These are phyloP conservation scores for Clarireedia monteithiana DNA, from an alignment of 2,329 filamentous ascomycete genomes.

Conservation along the genomic window DNA sequence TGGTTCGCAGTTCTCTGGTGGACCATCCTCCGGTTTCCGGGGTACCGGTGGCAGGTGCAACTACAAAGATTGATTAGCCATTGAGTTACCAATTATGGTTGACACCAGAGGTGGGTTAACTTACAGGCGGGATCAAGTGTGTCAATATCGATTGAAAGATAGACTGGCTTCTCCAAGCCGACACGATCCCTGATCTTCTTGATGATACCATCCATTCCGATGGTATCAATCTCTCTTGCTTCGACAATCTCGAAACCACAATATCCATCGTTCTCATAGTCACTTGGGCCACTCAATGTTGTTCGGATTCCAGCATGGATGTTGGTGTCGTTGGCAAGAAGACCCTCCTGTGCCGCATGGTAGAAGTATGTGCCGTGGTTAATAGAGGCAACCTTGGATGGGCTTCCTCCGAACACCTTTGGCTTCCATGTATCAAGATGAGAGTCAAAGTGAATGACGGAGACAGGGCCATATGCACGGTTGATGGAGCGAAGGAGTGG, in stretches of 20 bases:
- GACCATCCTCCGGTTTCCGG: constrained; percentile 72
- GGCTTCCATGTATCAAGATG: constrained; percentile 70
- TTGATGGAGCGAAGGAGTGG: constrained; percentile 53
- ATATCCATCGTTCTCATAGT: constrained; percentile 82
- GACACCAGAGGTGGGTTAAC: constrained; percentile 21
- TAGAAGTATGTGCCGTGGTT: constrained; percentile 91
- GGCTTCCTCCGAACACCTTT: constrained; percentile 79
- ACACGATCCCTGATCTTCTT: constrained; percentile 69
- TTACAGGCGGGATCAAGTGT: constrained; percentile 74
- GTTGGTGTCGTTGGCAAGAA: constrained; percentile 74
- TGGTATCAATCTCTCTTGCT: constrained; percentile 62
- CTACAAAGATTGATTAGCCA: constrained; percentile 26
- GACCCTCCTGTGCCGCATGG: constrained; percentile 69
- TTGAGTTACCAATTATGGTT: not conserved
- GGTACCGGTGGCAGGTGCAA: constrained; percentile 67
- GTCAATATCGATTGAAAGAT: constrained; percentile 81
- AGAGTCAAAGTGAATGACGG: constrained; percentile 56
- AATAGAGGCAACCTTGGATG: constrained; percentile 66
- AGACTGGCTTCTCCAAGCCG: constrained; percentile 66
- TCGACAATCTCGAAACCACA: constrained; percentile 79
- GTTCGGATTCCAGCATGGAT: constrained; percentile 85
- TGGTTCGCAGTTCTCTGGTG: constrained; percentile 64
- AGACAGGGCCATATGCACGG: constrained; percentile 51
- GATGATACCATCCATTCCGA: constrained; percentile 67
- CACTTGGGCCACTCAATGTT: constrained; percentile 67